Evolutionary conservation across 2,329 filamentous ascomycete genomes (phyloP), one percentile per base, ranked within the genome.

Genomic region (Penicillium aurantiogriseum): DNA sequence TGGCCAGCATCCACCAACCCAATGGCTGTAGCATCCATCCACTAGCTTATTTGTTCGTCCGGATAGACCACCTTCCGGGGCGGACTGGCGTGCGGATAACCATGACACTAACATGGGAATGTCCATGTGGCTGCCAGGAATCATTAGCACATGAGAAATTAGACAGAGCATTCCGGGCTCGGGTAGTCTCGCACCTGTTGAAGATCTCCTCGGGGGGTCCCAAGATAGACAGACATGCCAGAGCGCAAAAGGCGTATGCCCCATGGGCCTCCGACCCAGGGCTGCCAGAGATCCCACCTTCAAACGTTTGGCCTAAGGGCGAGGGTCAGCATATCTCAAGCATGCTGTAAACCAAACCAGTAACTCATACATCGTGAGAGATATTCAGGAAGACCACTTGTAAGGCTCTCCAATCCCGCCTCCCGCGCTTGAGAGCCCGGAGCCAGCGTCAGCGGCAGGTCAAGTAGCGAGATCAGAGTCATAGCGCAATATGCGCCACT

Each of bases 31-130:
- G 78, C 94, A 99, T 45, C 93, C 94, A 74, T 99, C 94, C 33
- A 97, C 94, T 33, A 99, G 83, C 78, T 99, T 99, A 81, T 97
- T 97, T 29, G 93, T 96, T 66, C 94, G 88, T 60, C 94, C 94
- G 40, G 91, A 89, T 71, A 96, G 92, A 36, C 94, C 94, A 63
- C 92, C 92, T 74, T 97, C 94, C 4, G 93, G 94, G 31, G 87
- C 86, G 73, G 93, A 90, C 75, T 99, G 94, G 58, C 92, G 88
- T 44, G 90, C 87, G 8, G 91, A 93, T 39, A 99, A 84, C 92
- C 94, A 99, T 59, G 88, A 86, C 47, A 94, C 82, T 53, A 99
- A 82, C 51, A 86, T 80, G 60, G 87, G 84, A 54, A 97, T 77
- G 74, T 97, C 82, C 58, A 99, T 83, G 74, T 88, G 87, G 71